Base-by-base conservation (phyloP, 108 stramenopile species). In the Craspedostauros australis region DNA sequence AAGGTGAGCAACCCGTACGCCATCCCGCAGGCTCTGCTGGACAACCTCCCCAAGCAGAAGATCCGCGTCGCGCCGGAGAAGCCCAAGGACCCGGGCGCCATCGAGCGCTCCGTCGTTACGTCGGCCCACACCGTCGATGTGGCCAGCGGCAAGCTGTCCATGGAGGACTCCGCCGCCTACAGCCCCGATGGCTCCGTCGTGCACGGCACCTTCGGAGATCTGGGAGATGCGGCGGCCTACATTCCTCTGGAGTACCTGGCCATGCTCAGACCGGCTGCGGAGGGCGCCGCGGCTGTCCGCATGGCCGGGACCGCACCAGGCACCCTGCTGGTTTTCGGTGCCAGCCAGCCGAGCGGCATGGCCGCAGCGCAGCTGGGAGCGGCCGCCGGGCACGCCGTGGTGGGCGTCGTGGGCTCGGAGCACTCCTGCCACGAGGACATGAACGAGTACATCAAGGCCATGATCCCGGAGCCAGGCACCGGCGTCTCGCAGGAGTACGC, bases 201-300 rank as follows among this genome's bases (percentile, higher is more conserved):
- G 1, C 89, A 91, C 34, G 89, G 89, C 22, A 51, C 75, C 18
- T 85, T 75, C 54, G 89, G 85, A 21, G 70, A 77, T 22, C 50
- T 86, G 16, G 70, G 54, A 18, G 73, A 48, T 31, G 69, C 71
- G 15, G 50, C 55, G 5, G 28, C 51, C 23, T 64, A 70, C n/a
- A 75, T 87, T 38, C 89, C 89, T 6, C 59, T 91, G 36, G 89
- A 91, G 41, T 91, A 91, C 52, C 49, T 91, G 47, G 84, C 89
- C 1, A 62, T 91, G 38, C 68, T 91, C 51, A 69, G 76, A 26
- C 80, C 78, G n/a, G 89, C 89, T 8, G 76, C 89, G 16, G 80
- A 91, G 52, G 89, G 81, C 31, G 85, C 82, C 14, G 89, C 85
- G 6, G 89, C 78, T 3, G 38, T 89, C 4, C 62, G 77, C 4